These are phyloP conservation scores for Lindgomyces ingoldianus DNA, from an alignment of 495 filamentous ascomycete species.

Conservation along the genomic window DNA sequence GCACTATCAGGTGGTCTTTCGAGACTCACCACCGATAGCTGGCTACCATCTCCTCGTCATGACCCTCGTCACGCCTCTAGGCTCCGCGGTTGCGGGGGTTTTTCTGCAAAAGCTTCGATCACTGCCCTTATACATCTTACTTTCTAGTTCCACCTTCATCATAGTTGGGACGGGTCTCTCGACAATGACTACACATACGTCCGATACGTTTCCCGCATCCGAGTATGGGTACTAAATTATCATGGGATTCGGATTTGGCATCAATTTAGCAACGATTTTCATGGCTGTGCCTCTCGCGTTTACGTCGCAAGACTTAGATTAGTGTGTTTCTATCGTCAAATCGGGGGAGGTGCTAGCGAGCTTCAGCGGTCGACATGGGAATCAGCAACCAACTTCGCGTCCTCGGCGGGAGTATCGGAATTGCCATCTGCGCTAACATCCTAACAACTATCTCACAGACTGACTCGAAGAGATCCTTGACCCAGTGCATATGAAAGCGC, in stretches of 20 bases:
- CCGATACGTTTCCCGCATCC: not conserved
- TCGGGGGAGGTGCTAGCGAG: not conserved
- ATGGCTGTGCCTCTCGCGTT: slow-evolving; percentile 18
- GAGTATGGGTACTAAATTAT: slow-evolving; percentile 18
- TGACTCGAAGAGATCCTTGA: not conserved
- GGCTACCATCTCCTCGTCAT: slow-evolving; percentile 16
- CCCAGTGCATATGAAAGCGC: not conserved
- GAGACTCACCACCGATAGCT: slow-evolving; percentile 6
- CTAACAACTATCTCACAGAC: not conserved
- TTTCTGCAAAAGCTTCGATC: not conserved
- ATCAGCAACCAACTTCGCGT: slow-evolving; percentile 12
- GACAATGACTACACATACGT: not conserved
- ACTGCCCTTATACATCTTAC: slow-evolving; percentile 15
- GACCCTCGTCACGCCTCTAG: slow-evolving; percentile 17
- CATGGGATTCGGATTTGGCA: slow-evolving; percentile 18
- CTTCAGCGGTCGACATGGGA: slow-evolving; percentile 10
- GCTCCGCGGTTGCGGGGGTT: slow-evolving; percentile 1
- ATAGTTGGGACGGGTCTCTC: slow-evolving; percentile 11
- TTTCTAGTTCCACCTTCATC: not conserved
- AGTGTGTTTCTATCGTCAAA: not conserved
- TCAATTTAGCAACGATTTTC: slow-evolving; percentile 11
- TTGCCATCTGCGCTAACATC: slow-evolving; percentile 20
- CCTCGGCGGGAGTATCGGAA: slow-evolving; percentile 10
- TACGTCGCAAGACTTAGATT: not conserved
- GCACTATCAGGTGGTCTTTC: slow-evolving; percentile 18